Evolutionary conservation across 1,284 basidiomycete genomes (phyloP), one percentile per base, ranked within the genome.

Genomic region (Naganishia albida): DNA sequence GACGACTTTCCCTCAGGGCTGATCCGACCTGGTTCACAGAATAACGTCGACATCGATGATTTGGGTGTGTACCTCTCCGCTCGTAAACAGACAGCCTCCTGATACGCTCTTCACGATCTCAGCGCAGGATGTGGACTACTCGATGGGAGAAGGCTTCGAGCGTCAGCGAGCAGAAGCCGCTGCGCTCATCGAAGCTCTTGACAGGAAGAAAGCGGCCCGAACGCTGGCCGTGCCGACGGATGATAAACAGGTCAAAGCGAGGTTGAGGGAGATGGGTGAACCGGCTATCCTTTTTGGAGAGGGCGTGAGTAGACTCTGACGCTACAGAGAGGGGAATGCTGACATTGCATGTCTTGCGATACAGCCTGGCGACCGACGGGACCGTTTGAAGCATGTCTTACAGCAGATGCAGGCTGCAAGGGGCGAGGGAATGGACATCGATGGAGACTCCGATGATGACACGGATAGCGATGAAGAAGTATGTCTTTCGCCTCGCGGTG

Each of bases 221-320:
- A 88, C 83, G 67, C 85, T 98, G 80, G 94, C 94, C 16, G 92
- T 99, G 3, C 96, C 96, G 6, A 99, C 96, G 8, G 94, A 98
- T 76, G 96, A 99, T 79, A 87, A 85, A 72, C 88, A 90, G 69
- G 95, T 99, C 70, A 89, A 90, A 74, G 87, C 88, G 49, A 84
- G 91, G 63, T 82, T 99, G 68, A 84, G 96, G 65, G 91, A 95
- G 78, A 88, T 96, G 69, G 93, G 91, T 34, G 91, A 99, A 77
- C 96, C 96, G 39, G 93, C 97, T 70, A 98, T 93, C 7, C 83
- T 98, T 40, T 99, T 99, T 72, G 96, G 93, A 66, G 96, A 99
- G 84, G 87, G 91, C 56, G 91, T 93, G 74, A 77, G 90, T 85
- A 7, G 16, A 39, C 25, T 7, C 6, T 38, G 23, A 38, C 6